Conservation (phyloP, 495 filamentous ascomycete species). For the Aspergillus olivimuriae region DNA sequence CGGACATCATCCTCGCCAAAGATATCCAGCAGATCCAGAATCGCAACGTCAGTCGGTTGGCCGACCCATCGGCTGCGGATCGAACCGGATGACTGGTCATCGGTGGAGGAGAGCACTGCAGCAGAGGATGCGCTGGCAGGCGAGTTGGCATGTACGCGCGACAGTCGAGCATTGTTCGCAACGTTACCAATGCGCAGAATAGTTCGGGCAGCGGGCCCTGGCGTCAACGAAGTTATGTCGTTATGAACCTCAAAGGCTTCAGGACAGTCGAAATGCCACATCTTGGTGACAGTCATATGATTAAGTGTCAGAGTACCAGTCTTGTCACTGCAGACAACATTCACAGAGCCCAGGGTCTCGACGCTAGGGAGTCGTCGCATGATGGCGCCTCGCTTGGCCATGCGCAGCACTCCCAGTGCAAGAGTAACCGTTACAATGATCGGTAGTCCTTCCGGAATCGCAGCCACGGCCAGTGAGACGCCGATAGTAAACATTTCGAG, state of each 20-base stretch:
- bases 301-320: conserved; percentile 94
- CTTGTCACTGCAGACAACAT: conserved; percentile 98
- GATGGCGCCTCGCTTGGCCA: conserved; percentile 90
- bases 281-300: conserved; percentile 95
- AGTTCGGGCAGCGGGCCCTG: conserved; percentile 65
- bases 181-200: conserved; percentile 90
- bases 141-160: conserved; percentile 51
- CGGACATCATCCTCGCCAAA: conserved; percentile 88
- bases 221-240: conserved; percentile 56
- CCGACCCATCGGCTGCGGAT: conserved; percentile 87
- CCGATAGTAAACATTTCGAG: conserved; percentile 98
- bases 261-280: conserved; percentile 81
- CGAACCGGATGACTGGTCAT: conserved; percentile 52
- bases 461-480: conserved; percentile 92
- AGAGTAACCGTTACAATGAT: conserved; percentile 98
- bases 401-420: conserved; percentile 87
- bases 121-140: conserved; percentile 63
- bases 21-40: conserved; percentile 83
- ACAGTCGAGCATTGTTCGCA: conserved; percentile 87
- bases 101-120: conserved; percentile 71
- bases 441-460: conserved; percentile 93
- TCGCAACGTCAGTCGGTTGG: conserved; percentile 93
- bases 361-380: conserved; percentile 93
- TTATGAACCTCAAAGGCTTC: conserved; percentile 68
- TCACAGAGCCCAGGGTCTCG: conserved; percentile 95